Evolutionary conservation across 257 asterid genomes (phyloP).

Genomic region (Cruciata laevipes): DNA sequence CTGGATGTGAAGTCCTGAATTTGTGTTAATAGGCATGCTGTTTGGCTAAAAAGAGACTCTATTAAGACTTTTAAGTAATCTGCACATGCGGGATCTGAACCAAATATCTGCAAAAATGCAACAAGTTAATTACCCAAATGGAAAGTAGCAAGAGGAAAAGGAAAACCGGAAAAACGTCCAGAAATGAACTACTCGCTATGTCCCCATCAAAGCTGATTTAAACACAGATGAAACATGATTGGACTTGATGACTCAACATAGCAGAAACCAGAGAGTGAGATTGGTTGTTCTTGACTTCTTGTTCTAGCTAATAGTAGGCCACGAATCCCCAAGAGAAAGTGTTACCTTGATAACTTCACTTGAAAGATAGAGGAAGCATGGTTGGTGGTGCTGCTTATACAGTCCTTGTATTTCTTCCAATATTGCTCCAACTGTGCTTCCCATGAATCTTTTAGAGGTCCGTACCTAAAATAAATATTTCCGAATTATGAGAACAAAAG

Average conservation of each 20-base stretch:
- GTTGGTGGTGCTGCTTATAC: slow-evolving; percentile 76
- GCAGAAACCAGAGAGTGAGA: not conserved
- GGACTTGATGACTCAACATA: not conserved
- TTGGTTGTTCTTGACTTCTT: not conserved
- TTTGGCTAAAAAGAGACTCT: slow-evolving; percentile 83
- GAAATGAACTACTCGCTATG: not conserved
- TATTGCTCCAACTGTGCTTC: slow-evolving; percentile 85
- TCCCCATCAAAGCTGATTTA: not conserved
- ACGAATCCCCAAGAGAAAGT: slow-evolving; percentile 5
- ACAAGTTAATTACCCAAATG: slow-evolving; percentile 15
- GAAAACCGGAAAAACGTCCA: not conserved
- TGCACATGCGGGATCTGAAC: slow-evolving; percentile 92
- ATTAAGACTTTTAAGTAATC: slow-evolving; percentile 68
- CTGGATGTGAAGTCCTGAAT: slow-evolving; percentile 81
- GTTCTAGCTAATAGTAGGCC: not conserved
- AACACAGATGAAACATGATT: not conserved
- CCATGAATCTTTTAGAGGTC: slow-evolving; percentile 87
- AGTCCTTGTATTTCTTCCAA: slow-evolving; percentile 90
- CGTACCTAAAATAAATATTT: slow-evolving; percentile 47
- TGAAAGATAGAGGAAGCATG: slow-evolving; percentile 90
- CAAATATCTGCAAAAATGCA: slow-evolving; percentile 63
- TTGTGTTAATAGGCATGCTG: slow-evolving; percentile 61
- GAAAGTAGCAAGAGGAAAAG: not conserved
- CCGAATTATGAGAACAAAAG: not conserved
- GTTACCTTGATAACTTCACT: slow-evolving; percentile 95